These are phyloP conservation scores for Fusarium sororula DNA, from an alignment of 2,329 filamentous ascomycete genomes.

Conservation along the genomic window DNA sequence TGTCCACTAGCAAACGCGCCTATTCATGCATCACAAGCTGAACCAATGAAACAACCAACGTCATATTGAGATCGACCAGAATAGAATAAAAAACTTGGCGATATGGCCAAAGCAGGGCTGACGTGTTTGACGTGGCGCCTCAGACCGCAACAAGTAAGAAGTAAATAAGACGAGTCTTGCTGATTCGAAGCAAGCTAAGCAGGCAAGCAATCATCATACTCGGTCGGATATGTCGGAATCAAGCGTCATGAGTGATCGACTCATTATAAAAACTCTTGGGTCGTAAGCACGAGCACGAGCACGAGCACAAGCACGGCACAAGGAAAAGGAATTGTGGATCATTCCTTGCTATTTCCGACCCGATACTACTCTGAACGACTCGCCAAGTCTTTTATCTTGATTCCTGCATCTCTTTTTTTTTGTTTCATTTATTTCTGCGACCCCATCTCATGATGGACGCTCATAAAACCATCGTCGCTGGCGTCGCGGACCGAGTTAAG, in stretches of 20 bases:
- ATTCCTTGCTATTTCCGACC: slow-evolving; percentile 25
- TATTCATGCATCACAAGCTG: slow-evolving; percentile 18
- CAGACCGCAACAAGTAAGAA: neutral
- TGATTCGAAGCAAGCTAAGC: slow-evolving; percentile 3
- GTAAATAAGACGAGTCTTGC: neutral
- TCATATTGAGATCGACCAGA: slow-evolving; percentile 21
- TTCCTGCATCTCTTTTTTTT: neutral
- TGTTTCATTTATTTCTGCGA: neutral
- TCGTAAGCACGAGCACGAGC: neutral
- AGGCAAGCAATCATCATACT: neutral
- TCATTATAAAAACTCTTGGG: slow-evolving; percentile 9
- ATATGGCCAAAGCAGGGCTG: slow-evolving; percentile 33
- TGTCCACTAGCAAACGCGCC: neutral
- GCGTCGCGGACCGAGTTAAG: slow-evolving; percentile 54
- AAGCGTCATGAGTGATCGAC: slow-evolving; percentile 5
- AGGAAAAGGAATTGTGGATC: slow-evolving; percentile 24
- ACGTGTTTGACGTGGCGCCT: slow-evolving; percentile 36
- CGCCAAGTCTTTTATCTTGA: slow-evolving; percentile 12
- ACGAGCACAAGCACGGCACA: neutral
- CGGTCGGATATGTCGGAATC: slow-evolving; percentile 32
- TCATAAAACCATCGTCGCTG: slow-evolving; percentile 55
- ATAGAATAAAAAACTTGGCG: slow-evolving; percentile 26
- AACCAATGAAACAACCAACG: slow-evolving; percentile 23
- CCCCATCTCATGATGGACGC: slow-evolving; percentile 48
- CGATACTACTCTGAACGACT: slow-evolving; percentile 24